Conservation (phyloP, 345 rosid genomes). For the Combretum micranthum region DNA sequence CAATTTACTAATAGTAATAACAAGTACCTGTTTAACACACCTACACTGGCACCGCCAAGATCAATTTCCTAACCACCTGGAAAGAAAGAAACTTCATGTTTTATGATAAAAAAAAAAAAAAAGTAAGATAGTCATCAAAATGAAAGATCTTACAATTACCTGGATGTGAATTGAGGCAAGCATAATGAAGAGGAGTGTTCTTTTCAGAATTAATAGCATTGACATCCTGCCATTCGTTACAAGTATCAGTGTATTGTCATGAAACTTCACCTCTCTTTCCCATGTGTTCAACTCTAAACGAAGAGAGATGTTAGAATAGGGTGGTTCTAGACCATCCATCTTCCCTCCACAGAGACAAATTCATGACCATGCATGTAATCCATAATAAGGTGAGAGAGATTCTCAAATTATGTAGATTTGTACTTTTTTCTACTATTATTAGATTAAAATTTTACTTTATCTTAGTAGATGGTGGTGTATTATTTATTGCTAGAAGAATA, state of each 20-base stretch:
- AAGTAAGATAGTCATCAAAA: neutral
- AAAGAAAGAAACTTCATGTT: constrained; percentile 2
- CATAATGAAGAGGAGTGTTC: constrained; percentile 89
- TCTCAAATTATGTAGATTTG: too few species aligned
- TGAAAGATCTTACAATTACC: constrained; percentile 32
- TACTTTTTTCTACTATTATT: too few species aligned
- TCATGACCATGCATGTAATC: too few species aligned
- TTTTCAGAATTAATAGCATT: constrained; percentile 66
- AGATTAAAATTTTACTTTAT: too few species aligned
- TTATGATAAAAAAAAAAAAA: constrained; percentile 1
- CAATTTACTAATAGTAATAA: neutral
- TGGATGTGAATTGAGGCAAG: constrained; percentile 71
- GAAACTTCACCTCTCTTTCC: too few species aligned
- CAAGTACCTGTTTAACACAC: constrained; percentile 59
- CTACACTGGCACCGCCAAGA: constrained; percentile 63
- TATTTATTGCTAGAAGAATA: too few species aligned
- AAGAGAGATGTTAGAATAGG: neutral
- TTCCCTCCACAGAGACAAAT: too few species aligned
- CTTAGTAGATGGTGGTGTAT: too few species aligned
- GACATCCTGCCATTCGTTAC: constrained; percentile 40
- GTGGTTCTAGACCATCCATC: too few species aligned
- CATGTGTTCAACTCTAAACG: too few species aligned
- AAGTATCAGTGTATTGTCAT: neutral
- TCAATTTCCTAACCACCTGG: constrained; percentile 78
- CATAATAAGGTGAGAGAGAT: too few species aligned